Evolutionary conservation across 2,329 filamentous ascomycete genomes (phyloP).

Genomic region (Lasiodiplodia sp.): DNA sequence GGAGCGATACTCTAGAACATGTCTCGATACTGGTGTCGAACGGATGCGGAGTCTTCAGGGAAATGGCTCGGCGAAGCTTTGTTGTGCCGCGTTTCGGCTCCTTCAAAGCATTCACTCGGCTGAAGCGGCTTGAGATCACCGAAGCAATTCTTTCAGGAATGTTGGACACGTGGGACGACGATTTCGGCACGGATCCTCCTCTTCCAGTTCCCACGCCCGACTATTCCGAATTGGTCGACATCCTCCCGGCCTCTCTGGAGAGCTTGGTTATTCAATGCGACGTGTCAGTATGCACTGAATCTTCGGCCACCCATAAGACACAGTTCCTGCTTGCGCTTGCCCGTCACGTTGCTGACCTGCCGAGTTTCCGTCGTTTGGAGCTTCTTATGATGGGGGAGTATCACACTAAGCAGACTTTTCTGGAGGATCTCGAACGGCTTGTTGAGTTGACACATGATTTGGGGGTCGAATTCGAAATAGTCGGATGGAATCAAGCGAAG

Average conservation of each 20-base stretch:
- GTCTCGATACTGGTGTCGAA: neutral
- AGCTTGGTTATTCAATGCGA: neutral
- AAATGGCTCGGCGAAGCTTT: neutral
- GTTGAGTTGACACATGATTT: neutral
- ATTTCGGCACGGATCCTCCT: neutral
- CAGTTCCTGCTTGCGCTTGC: neutral
- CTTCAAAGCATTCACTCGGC: neutral
- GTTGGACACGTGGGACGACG: neutral
- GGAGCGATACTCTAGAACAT: conserved; percentile 7
- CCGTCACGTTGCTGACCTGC: neutral
- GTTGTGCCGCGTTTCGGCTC: neutral
- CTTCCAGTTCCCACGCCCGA: neutral
- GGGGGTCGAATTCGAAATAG: neutral
- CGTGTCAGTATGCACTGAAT: neutral
- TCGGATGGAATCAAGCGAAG: neutral
- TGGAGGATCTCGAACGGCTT: neutral
- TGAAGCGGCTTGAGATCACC: conserved; percentile 8
- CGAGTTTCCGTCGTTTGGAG: neutral
- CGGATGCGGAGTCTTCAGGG: neutral
- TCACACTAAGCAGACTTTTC: neutral
- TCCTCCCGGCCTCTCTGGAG: conserved; percentile 1
- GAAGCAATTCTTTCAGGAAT: neutral
- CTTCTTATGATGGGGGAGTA: neutral
- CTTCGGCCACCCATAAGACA: neutral
- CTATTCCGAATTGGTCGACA: neutral